These are phyloP conservation scores for Sarocladiaceae sp. DNA, from an alignment of 2,329 filamentous ascomycete genomes.

Conservation along the genomic window DNA sequence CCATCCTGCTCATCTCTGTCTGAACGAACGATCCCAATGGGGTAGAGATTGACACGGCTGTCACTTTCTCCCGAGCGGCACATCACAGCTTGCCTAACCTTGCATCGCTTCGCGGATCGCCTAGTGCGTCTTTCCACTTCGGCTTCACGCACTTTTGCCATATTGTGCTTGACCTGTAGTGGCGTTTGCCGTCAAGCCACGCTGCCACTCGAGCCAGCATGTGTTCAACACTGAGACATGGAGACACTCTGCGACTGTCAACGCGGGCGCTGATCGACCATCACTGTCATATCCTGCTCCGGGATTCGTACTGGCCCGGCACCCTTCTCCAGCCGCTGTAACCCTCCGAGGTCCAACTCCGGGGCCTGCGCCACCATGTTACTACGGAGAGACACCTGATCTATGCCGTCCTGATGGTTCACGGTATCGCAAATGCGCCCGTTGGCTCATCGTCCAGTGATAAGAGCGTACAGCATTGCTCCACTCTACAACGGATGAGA, in stretches of 20 bases:
- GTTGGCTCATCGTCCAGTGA: too few species aligned
- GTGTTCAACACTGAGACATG: slow-evolving; percentile 2
- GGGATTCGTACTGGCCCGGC: background rate
- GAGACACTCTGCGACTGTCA: too few species aligned
- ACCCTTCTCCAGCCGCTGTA: background rate
- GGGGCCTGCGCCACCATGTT: background rate
- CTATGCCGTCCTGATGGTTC: too few species aligned
- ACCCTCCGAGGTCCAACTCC: slow-evolving; percentile 1
- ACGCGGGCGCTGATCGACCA: background rate
- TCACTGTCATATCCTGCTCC: background rate
- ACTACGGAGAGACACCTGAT: too few species aligned
- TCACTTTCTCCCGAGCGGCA: background rate
- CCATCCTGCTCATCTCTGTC: background rate
- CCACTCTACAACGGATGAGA: too few species aligned
- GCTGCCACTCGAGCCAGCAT: slow-evolving; percentile 2
- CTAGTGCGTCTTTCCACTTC: too few species aligned
- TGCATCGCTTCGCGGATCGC: too few species aligned
- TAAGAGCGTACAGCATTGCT: too few species aligned
- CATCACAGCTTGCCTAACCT: too few species aligned
- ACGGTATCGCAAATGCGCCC: too few species aligned
- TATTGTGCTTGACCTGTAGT: background rate
- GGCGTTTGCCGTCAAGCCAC: slow-evolving; percentile 5
- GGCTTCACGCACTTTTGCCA: background rate
- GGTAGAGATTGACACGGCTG: background rate
- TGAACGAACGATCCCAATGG: background rate